Evolutionary conservation across 805 yeast genomes (phyloP).

Genomic region (Ogataea wickerhamii): DNA sequence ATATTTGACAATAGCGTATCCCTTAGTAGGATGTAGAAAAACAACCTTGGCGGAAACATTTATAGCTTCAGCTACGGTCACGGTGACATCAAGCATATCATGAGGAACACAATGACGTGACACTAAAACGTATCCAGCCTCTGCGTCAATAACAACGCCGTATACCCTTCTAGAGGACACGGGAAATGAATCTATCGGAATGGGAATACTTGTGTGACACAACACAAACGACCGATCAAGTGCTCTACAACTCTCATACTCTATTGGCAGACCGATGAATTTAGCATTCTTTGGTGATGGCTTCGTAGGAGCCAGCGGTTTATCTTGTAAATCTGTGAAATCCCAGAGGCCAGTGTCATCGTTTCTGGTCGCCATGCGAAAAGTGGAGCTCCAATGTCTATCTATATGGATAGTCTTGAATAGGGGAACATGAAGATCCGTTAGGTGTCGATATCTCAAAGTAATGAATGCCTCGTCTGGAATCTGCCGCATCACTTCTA

Average conservation of each 20-base stretch:
- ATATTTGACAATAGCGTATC: conserved; percentile 78
- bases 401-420: conserved; percentile 69
- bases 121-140: conserved; percentile 72
- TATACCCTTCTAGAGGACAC: conserved; percentile 58
- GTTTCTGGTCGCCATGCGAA: conserved; percentile 62
- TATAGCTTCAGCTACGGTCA: conserved; percentile 83
- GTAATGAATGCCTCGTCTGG: conserved; percentile 76
- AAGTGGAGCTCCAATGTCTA: conserved; percentile 78
- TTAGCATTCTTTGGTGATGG: conserved; percentile 60
- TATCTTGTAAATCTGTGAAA: conserved; percentile 49
- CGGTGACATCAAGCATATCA: conserved; percentile 68
- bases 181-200: conserved; percentile 73
- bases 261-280: conserved; percentile 65
- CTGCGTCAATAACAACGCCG: conserved; percentile 81
- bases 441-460: conserved; percentile 67
- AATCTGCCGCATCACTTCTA: conserved; percentile 70
- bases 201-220: conserved; percentile 60
- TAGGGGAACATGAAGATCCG: conserved; percentile 73
- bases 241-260: conserved; percentile 48
- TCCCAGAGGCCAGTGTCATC: conserved; percentile 58
- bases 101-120: conserved; percentile 81
- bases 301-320: conserved; percentile 54
- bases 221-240: conserved; percentile 68
- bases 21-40: conserved; percentile 83
- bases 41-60: conserved; percentile 76